Conservation (phyloP, 495 filamentous ascomycete genomes). For the Neurospora sp. region DNA sequence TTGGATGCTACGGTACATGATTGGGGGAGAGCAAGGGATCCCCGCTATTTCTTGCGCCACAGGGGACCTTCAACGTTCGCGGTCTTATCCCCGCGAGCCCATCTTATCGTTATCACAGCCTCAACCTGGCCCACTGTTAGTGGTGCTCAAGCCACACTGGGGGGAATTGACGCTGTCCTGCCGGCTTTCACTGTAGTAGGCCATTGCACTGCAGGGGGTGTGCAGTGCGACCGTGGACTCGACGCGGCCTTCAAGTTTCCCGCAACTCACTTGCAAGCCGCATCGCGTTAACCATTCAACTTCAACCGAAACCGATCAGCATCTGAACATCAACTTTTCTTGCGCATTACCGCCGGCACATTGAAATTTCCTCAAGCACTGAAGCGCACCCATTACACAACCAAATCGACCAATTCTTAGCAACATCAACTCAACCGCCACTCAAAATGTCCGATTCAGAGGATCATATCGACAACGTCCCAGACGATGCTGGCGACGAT, state of each 20-base stretch:
- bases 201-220: neutral
- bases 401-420: neutral
- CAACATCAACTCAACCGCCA: neutral
- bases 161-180: neutral
- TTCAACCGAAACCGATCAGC: neutral
- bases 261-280: neutral
- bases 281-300: neutral
- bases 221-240: neutral
- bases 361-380: neutral
- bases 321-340: neutral
- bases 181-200: neutral
- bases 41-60: neutral
- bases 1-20: neutral
- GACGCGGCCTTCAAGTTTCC: neutral
- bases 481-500: slow-evolving; percentile 47
- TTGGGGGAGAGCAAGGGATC: neutral
- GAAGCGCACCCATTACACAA: neutral
- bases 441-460: slow-evolving; percentile 41
- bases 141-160: neutral
- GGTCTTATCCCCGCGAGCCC: neutral
- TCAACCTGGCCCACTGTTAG: neutral
- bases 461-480: slow-evolving; percentile 33
- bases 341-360: neutral
- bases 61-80: neutral
- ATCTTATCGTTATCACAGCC: neutral